Base-by-base conservation (phyloP, 139 green algal genomes). In the Chara braunii region DNA sequence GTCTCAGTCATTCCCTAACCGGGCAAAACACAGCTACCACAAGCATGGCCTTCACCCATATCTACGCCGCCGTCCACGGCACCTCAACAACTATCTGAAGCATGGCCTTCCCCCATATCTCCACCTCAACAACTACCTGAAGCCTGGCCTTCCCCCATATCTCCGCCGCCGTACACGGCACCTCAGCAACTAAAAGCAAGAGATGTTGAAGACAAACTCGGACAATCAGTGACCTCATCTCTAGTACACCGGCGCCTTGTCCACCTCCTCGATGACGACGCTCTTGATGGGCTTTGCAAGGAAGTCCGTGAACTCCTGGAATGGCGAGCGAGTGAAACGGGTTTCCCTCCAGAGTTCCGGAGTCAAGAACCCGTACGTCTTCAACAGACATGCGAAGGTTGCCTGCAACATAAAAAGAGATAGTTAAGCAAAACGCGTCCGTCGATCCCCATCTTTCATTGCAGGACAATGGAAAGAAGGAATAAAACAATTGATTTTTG, bases 301-400 rank as follows among this genome's bases (percentile, higher is more conserved):
- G 45, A 78, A 79, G 54, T 92, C 88, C 24, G 88, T 95, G 70
- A 89, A 94, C 76, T 97, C 88, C 81, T 97, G 91, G 72, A 92
- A 81, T 4, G 94, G 94, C 3, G 81, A 71, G 81, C 94, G 94
- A 60, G 70, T 83, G 80, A 94, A 97, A 68, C 85, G 83, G 51
- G 86, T 97, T 82, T 95, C 87, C 44, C 79, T 78, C 94, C 94
- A 99, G 61, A 99, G 77, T 50, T 99, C 94, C 32, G 94, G 93
- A 6, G 92, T 90, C 52, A 99, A 80, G 89, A 97, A 99, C 54
- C 82, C 87, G 61, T 97, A 98, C 14, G 91, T 96, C 29, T 83
- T 84, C 36, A 83, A 82, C 28, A 85, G 73, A 18, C 61, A 70
- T 28, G 51, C 40, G 57, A 73, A 85, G 12, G 75, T 83, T 23